Conservation (phyloP, 805 yeast genomes). For the Sugiyamaella mastotermitis region DNA sequence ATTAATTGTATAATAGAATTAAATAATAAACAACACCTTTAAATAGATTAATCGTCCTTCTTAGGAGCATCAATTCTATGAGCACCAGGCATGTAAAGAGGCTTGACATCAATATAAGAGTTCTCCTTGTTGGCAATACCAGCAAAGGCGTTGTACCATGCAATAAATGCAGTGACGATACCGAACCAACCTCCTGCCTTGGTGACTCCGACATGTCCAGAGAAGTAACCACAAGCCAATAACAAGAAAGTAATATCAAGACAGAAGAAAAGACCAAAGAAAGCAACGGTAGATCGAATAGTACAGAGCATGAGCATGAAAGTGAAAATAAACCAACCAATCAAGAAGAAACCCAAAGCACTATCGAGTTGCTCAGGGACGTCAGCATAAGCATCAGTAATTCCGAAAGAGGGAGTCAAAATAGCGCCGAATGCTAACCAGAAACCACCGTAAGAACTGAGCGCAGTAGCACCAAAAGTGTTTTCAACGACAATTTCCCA, state of each 20-base stretch:
- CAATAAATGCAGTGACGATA: conserved; percentile 47
- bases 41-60: not conserved
- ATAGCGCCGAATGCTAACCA: conserved; percentile 65
- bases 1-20: not conserved
- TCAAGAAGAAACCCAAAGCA: conserved; percentile 53
- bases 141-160: conserved; percentile 60
- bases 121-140: conserved; percentile 55
- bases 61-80: conserved; percentile 5
- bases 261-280: conserved; percentile 50
- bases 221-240: conserved; percentile 30
- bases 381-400: conserved; percentile 45
- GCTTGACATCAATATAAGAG: conserved; percentile 48
- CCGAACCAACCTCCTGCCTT: conserved; percentile 64
- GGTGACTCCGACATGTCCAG: conserved; percentile 28
- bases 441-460: conserved; percentile 60
- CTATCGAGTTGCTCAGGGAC: conserved; percentile 32
- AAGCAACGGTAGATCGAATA: conserved; percentile 58
- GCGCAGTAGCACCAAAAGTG: conserved; percentile 63
- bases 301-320: conserved; percentile 49
- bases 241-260: conserved; percentile 51
- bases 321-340: conserved; percentile 63
- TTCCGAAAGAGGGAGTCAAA: conserved; percentile 53
- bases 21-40: conserved; percentile 3
- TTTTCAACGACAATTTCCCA: conserved; percentile 62
- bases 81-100: conserved; percentile 44